These are phyloP conservation scores for Parathielavia hyrcaniae DNA, from an alignment of 495 filamentous ascomycete species.

Conservation along the genomic window DNA sequence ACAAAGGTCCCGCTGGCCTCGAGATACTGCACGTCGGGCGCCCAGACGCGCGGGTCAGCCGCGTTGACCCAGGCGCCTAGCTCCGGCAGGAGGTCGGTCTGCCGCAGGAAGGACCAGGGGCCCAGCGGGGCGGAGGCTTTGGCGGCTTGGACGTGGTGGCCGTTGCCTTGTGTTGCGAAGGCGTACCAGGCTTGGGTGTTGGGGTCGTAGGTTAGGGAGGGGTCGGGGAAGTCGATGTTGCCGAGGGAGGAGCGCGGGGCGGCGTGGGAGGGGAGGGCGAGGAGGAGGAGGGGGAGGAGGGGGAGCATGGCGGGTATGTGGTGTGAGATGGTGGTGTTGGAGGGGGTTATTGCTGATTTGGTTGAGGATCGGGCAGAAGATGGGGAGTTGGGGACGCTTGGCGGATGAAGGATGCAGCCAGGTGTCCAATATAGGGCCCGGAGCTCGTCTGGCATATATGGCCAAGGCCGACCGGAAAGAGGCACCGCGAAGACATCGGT, in stretches of 20 bases:
- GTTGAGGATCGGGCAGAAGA: too few relatives aligned
- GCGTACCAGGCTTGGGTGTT: conserved; percentile 30
- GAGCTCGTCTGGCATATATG: too few relatives aligned
- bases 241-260: conserved; percentile 6
- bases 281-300: neutral
- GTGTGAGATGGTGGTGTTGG: too few relatives aligned
- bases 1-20: conserved; percentile 42
- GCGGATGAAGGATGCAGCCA: too few relatives aligned
- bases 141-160: conserved; percentile 32
- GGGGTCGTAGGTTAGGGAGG: conserved; percentile 27
- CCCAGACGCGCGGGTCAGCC: conserved; percentile 37
- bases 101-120: conserved; percentile 23
- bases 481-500: too few relatives aligned
- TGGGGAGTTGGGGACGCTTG: too few relatives aligned
- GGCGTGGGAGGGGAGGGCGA: neutral
- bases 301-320: neutral
- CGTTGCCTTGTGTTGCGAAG: conserved; percentile 30
- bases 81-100: conserved; percentile 27
- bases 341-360: too few relatives aligned
- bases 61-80: conserved; percentile 27
- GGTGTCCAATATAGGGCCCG: too few relatives aligned
- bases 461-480: too few relatives aligned
- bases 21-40: conserved; percentile 42
- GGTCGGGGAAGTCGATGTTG: conserved; percentile 32
- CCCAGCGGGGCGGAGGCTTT: conserved; percentile 14